Base-by-base conservation (phyloP, 78 protist genomes). In the Dictyostelium brefeldianum region DNA sequence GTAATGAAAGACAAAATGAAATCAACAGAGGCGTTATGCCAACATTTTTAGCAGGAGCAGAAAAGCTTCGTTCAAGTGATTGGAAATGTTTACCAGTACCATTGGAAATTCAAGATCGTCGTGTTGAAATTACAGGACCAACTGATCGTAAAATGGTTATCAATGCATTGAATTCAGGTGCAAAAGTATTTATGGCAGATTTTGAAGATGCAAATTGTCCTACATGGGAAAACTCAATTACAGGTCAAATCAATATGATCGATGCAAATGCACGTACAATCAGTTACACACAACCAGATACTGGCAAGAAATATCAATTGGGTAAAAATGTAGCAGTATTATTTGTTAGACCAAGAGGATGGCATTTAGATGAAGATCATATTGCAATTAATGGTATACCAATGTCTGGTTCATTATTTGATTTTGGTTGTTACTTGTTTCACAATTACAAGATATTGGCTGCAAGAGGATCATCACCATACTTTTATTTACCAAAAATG, bases 111-210 rank as follows among this genome's bases (percentile, higher is more conserved):
- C 78, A 71, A 73, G 97, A 96, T 54, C 89, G 97, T 77, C 94
- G 97, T 51, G 95, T 92, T n/a, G 97, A 96, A 65, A 96, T 96
- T 79, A 96, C 97, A 15, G 97, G 97, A 22, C 97, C 97, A 46
- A 81, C 93, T 10, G 94, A 84, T 25, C 75, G 96, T 74, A 96
- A 96, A 82, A 92, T 92, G 96, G 87, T 96, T 20, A 96, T 96
- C 89, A 96, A 96, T 83, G 97, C 97, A 56, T 90, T 96, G 54
- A 96, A 96, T 91, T 78, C 90, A 2, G 97, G 97, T 36, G 97
- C 97, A 10, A 91, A 75, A 43, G 90, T 80, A 48, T 96, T 92
- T 84, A 96, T 96, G 97, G 96, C 96, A 15, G 97, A 96, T 78
- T 96, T 96, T 65, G 97, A 96, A 53, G 97, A 95, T 78, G 87